These are phyloP conservation scores for Chenopodium suecicum DNA, from an alignment of 148 eudicot genomes.

Conservation along the genomic window DNA sequence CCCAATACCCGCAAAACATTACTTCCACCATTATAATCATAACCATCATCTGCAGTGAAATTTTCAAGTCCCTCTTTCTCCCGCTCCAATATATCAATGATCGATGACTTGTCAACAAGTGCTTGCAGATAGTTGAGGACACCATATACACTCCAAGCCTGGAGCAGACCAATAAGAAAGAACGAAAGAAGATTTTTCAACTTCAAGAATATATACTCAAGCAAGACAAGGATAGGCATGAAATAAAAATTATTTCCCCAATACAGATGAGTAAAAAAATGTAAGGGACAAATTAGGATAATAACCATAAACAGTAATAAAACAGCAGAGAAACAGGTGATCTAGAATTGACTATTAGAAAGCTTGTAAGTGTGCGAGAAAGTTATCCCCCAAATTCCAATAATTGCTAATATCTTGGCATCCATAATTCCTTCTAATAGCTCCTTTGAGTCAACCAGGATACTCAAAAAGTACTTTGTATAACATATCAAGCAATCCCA, in stretches of 20 bases:
- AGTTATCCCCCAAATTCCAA: background rate
- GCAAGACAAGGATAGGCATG: background rate
- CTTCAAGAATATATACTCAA: background rate
- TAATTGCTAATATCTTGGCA: background rate
- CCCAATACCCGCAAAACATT: constrained; percentile 96
- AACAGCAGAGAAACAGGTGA: background rate
- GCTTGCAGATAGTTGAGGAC: constrained; percentile 98
- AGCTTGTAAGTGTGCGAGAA: background rate
- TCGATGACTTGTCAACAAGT: constrained; percentile 84
- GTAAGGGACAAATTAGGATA: background rate
- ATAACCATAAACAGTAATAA: background rate
- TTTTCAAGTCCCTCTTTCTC: constrained; percentile 93
- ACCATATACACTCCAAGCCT: constrained; percentile 99
- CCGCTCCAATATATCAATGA: constrained; percentile 72
- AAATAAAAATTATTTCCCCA: background rate
- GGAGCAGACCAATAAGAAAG: background rate
- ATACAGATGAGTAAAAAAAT: background rate
- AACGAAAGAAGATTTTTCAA: background rate
- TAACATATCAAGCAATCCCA: no score
- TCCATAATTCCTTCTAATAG: background rate
- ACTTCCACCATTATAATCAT: constrained; percentile 93
- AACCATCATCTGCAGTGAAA: constrained; percentile 94
- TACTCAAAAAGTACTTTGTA: no score
- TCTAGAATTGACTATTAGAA: background rate
- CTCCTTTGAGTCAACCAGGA: background rate